phyloP scores from a whole-genome alignment of 106 monocot genomes.

The Ottelia alismoides region DNA sequence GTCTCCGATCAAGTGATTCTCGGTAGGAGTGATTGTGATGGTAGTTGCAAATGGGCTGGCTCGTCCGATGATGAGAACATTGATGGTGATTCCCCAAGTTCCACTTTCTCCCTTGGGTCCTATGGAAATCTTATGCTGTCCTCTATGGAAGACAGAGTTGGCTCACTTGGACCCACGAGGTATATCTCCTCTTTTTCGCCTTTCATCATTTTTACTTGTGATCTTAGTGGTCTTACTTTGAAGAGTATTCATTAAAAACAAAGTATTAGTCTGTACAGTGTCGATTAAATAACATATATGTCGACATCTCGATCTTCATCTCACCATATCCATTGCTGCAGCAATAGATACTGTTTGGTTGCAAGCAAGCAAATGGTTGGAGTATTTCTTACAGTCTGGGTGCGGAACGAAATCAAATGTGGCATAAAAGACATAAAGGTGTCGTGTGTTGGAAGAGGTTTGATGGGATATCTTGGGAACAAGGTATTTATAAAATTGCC shows the following conservation, averaged over 20 bases:
- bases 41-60: conserved; percentile 29
- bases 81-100: conserved; percentile 18
- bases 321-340: background rate
- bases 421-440: conserved; percentile 7
- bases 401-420: conserved; percentile 5
- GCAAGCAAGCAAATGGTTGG: conserved; percentile 14
- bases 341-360: conserved; percentile 4
- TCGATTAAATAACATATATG: too few relatives aligned
- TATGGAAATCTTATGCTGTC: conserved; percentile 21
- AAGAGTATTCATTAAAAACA: background rate
- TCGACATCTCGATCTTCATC: too few relatives aligned
- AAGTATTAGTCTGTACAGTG: background rate
- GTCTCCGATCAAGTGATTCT: conserved; percentile 35
- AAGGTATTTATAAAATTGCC: conserved; percentile 3
- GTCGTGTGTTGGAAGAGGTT: conserved; percentile 9
- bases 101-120: conserved; percentile 22
- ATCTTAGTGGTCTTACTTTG: background rate
- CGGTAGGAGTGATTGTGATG: conserved; percentile 42
- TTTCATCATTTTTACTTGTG: background rate
- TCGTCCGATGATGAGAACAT: conserved; percentile 36
- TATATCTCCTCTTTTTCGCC: conserved; percentile 1
- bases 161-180: conserved; percentile 30
- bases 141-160: conserved; percentile 28
- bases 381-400: conserved; percentile 10
- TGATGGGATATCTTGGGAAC: conserved; percentile 11